Conservation (phyloP, 805 yeast species). For the Lipomyces mesembrius region DNA sequence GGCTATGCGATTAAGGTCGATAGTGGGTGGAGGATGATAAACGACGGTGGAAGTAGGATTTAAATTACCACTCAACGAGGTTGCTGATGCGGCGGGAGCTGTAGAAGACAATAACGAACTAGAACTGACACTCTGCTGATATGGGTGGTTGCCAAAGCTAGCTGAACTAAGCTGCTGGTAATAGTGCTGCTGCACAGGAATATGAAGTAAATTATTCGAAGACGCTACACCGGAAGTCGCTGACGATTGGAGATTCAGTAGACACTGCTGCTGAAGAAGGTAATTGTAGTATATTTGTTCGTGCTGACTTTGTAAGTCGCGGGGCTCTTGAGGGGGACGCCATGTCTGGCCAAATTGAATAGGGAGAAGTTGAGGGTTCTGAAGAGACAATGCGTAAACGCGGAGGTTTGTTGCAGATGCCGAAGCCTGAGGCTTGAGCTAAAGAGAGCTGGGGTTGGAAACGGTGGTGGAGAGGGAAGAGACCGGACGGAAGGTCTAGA, state of each 20-base stretch:
- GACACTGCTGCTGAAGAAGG: constrained; percentile 4
- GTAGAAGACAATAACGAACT: constrained; percentile 1
- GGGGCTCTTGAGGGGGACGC: constrained; percentile 22
- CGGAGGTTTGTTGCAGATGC: constrained; percentile 12
- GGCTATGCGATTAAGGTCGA: background rate
- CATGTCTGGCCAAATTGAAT: constrained; percentile 26
- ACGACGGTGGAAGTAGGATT: background rate
- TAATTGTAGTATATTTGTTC: constrained; percentile 1
- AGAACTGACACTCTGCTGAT: background rate
- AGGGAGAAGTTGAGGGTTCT: constrained; percentile 24
- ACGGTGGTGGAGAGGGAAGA: background rate
- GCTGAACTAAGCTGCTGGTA: constrained; percentile 6
- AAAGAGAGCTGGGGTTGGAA: constrained; percentile 8
- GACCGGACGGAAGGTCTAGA: constrained; percentile 18
- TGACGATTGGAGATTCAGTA: background rate
- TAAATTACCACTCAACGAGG: background rate
- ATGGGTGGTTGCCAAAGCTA: background rate
- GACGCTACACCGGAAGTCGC: constrained; percentile 10
- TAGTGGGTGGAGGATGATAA: background rate
- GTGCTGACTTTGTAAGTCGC: constrained; percentile 24
- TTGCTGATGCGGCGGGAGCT: background rate
- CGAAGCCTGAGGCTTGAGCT: constrained; percentile 14
- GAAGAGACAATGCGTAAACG: constrained; percentile 36
- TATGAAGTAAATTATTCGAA: background rate
- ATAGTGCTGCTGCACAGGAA: constrained; percentile 6